Conservation (phyloP, 2,329 filamentous ascomycete species). For the Ceratocystis variospora region DNA sequence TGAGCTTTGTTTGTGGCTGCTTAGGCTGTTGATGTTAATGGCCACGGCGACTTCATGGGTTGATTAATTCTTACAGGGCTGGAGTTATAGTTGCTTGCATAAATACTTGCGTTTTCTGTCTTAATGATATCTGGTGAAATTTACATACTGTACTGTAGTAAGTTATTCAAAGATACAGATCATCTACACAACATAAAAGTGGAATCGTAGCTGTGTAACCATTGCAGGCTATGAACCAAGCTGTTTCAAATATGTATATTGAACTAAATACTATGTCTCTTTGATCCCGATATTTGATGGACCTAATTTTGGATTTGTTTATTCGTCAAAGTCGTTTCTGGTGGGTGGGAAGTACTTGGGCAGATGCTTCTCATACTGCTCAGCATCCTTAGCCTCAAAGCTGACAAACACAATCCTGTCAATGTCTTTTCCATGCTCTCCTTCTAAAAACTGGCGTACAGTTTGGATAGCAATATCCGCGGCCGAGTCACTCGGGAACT, state of each 20-base stretch:
- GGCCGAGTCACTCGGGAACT: constrained; percentile 64
- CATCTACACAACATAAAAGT: not conserved
- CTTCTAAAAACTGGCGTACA: constrained; percentile 41
- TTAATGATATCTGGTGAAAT: not conserved
- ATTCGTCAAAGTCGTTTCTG: not conserved
- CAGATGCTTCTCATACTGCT: constrained; percentile 53
- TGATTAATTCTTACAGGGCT: not conserved
- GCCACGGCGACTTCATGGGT: not conserved
- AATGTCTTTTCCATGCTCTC: constrained; percentile 35
- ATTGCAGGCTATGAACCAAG: not conserved
- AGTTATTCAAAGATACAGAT: too few species aligned
- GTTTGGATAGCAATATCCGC: constrained; percentile 54
- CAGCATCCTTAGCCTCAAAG: constrained; percentile 64
- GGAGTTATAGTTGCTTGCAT: not conserved
- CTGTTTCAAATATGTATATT: not conserved
- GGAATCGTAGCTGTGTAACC: not conserved
- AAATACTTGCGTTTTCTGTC: not conserved
- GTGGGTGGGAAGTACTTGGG: constrained; percentile 31
- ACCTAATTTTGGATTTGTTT: too few species aligned
- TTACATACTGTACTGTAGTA: too few species aligned
- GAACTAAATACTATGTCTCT: too few species aligned
- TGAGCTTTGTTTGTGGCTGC: constrained; percentile 3
- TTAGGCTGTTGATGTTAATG: not conserved
- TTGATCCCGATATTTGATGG: too few species aligned
- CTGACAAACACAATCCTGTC: constrained; percentile 73